Evolutionary conservation across 768 basidiomycete genomes (phyloP).

Genomic region (Russula emetica): DNA sequence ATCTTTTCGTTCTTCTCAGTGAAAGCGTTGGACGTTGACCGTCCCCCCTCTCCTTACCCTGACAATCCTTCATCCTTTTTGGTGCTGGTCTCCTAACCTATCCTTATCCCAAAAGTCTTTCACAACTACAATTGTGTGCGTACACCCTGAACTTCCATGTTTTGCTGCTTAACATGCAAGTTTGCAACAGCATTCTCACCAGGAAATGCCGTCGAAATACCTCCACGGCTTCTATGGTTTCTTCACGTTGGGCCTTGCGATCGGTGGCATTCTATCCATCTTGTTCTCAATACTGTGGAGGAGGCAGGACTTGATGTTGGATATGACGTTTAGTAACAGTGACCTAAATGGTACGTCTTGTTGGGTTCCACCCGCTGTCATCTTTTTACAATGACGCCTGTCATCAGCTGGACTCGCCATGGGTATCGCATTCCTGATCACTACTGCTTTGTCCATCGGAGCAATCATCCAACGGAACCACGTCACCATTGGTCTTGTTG

Average conservation of each 20-base stretch:
- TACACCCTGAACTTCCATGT: neutral
- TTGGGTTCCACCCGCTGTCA: neutral
- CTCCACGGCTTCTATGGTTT: constrained; percentile 70
- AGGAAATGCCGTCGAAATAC: constrained; percentile 63
- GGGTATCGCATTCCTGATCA: constrained; percentile 61
- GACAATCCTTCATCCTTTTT: neutral
- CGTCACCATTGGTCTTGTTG: constrained; percentile 62
- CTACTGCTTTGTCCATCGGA: constrained; percentile 64
- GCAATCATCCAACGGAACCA: constrained; percentile 70
- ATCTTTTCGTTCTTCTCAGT: constrained; percentile 34
- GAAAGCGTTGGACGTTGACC: constrained; percentile 23
- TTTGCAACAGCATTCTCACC: neutral
- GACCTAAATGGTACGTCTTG: constrained; percentile 55
- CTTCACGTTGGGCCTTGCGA: constrained; percentile 65
- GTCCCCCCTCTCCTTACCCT: constrained; percentile 13
- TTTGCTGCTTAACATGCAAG: neutral
- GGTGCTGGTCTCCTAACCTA: constrained; percentile 18
- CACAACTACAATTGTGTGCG: constrained; percentile 1
- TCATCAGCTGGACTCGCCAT: constrained; percentile 61
- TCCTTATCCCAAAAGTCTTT: neutral
- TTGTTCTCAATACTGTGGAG: constrained; percentile 71
- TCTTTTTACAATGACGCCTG: neutral
- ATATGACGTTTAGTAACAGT: constrained; percentile 57
- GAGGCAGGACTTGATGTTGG: constrained; percentile 61
- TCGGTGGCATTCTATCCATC: constrained; percentile 62